A percentile compares a stretch with the other conserved stretches of the same genome.
Evolutionary conservation across 129 eudicot genomes (phyloP).

Genomic region (Escallonia rubra): DNA sequence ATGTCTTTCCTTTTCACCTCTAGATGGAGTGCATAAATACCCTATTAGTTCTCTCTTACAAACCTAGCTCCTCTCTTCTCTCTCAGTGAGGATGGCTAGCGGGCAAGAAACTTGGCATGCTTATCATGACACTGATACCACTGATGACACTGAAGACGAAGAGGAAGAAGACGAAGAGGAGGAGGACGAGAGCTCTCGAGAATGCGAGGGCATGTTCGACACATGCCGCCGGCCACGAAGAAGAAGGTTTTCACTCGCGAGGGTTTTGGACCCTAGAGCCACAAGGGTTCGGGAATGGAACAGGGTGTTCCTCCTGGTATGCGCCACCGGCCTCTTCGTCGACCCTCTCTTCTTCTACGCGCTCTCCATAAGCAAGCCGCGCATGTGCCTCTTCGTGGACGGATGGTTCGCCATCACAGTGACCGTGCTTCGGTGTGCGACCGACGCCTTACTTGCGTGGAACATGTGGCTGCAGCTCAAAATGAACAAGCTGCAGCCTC

Average conservation of each 20-base stretch:
- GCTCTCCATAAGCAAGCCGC: constrained; percentile 59
- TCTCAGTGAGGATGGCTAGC: constrained; percentile 20
- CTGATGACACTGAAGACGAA: constrained; percentile 4
- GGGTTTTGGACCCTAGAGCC: constrained; percentile 61
- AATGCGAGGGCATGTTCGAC: constrained; percentile 1
- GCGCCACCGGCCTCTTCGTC: constrained; percentile 62
- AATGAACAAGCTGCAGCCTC: constrained; percentile 38
- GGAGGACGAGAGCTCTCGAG: constrained; percentile 14
- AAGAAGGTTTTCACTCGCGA: constrained; percentile 16
- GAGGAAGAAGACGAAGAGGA: constrained; percentile 19
- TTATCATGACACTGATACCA: constrained; percentile 20
- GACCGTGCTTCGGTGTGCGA: constrained; percentile 74
- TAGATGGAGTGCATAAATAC: constrained; percentile 28
- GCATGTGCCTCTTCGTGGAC: constrained; percentile 80
- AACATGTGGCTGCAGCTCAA: constrained; percentile 91
- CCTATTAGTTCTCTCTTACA: constrained; percentile 4
- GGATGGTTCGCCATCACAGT: constrained; percentile 85
- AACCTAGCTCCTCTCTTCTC: neutral
- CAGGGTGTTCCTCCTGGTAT: constrained; percentile 60
- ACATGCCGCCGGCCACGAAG: constrained; percentile 23
- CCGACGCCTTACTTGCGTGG: constrained; percentile 70
- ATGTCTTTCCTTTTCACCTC: constrained; percentile 2
- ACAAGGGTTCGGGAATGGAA: constrained; percentile 80
- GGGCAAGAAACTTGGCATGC: constrained; percentile 26
- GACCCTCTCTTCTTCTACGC: constrained; percentile 90